Evolutionary conservation across 805 yeast genomes (phyloP), one percentile per base, ranked within the genome.

Genomic region (Ogataea parapolymorpha): DNA sequence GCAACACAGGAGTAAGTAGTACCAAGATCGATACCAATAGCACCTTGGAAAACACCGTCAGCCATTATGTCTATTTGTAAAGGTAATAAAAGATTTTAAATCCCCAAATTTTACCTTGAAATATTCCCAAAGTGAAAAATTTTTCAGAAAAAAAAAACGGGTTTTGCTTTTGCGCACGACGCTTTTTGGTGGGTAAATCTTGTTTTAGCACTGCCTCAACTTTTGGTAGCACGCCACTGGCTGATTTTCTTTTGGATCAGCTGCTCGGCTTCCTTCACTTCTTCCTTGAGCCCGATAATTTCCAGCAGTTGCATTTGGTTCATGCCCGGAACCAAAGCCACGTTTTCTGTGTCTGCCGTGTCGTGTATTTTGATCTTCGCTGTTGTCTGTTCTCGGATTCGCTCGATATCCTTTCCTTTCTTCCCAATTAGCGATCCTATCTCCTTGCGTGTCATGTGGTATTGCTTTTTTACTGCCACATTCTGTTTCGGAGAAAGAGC

Each of bases 21-120:
- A 80, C 95, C 95, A 73, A 86, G 78, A 79, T 90, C 98, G 82
- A 91, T 91, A 84, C 99, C 99, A 70, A 88, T 85, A 74, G 93
- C 93, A 85, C 97, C 97, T 82, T 90, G 93, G 84, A 85, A 89
- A 77, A 89, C 93, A 84, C 96, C 96, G 80, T 89, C 96, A 83
- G 90, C 86, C 90, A 83, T 83, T 72, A 72, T 74, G 56, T 43
- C 41, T 44, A 40, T 32, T 36, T 40, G 44, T 41, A 37, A 17
- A 38, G 41, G 35, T 37, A 40, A 41, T 40, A 22, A 39, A 35
- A 16, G 37, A 33, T 28, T 36, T 32, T 26, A 17, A 23, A 20
- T 31, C 39, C 43, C 30, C 23, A 40, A 40, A 40, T 12, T 40
- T 40, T 34, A 28, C 38, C 34, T 40, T 29, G 26, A 35, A 29